Percentiles rank a stretch among this genome's conserved stretches.
These are phyloP conservation scores for Cryptococcus neoformans DNA, from an alignment of 1,284 basidiomycete genomes.

Conservation along the genomic window DNA sequence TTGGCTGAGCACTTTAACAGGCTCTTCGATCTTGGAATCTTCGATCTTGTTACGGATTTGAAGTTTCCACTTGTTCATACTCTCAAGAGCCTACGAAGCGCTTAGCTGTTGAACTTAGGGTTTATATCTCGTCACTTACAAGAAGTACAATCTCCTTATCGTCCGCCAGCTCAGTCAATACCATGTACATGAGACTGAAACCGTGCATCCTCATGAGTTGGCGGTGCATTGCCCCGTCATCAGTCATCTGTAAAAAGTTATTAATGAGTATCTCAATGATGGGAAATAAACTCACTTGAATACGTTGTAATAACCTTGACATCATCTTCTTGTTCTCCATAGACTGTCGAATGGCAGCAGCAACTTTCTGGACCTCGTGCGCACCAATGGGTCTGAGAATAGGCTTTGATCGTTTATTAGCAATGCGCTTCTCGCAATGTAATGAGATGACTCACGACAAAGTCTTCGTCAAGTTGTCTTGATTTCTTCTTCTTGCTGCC, in stretches of 20 bases:
- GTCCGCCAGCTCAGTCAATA: conserved; percentile 68
- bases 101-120: conserved; percentile 5
- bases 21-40: conserved; percentile 71
- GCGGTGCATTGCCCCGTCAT: conserved; percentile 72
- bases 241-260: conserved; percentile 65
- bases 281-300: conserved; percentile 59
- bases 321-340: conserved; percentile 75
- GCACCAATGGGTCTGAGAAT: conserved; percentile 67
- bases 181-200: conserved; percentile 85
- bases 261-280: conserved; percentile 4
- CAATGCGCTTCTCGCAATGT: neutral
- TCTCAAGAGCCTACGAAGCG: conserved; percentile 62
- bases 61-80: conserved; percentile 74
- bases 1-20: conserved; percentile 55
- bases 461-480: conserved; percentile 92
- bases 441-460: conserved; percentile 57
- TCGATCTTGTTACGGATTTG: conserved; percentile 90
- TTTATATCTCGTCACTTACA: conserved; percentile 51
- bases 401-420: conserved; percentile 39
- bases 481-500: conserved; percentile 87
- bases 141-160: conserved; percentile 70
- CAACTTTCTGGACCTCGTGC: conserved; percentile 83
- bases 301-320: conserved; percentile 76
- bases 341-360: conserved; percentile 88
- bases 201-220: conserved; percentile 91